Evolutionary conservation across 2,329 filamentous ascomycete species (phyloP).

Genomic region (Orbilia brochopaga): DNA sequence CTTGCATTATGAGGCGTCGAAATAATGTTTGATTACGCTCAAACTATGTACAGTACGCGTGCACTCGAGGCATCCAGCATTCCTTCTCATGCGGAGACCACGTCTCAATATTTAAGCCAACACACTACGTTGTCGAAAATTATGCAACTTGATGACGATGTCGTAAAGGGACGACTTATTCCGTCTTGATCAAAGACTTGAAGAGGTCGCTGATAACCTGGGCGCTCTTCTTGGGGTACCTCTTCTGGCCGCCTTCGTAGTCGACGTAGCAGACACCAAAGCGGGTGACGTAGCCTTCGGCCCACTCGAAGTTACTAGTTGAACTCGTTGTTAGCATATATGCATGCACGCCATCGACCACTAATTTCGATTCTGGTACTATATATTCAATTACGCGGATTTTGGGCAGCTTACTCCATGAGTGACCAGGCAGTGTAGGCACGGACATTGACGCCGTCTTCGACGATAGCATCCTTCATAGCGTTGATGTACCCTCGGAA

Average conservation of each 20-base stretch:
- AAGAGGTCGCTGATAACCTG: constrained; percentile 74
- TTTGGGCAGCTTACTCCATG: constrained; percentile 69
- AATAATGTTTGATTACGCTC: background rate
- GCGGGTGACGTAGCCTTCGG: constrained; percentile 85
- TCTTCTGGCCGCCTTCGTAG: constrained; percentile 78
- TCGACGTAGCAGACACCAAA: constrained; percentile 86
- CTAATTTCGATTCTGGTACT: too few relatives aligned
- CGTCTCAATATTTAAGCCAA: too few relatives aligned
- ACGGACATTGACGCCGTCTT: constrained; percentile 77
- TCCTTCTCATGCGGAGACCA: too few relatives aligned
- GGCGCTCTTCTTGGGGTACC: constrained; percentile 84
- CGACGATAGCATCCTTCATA: constrained; percentile 72
- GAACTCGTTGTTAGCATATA: constrained; percentile 21
- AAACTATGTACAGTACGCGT: background rate
- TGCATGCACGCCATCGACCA: too few relatives aligned
- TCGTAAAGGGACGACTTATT: constrained; percentile 55
- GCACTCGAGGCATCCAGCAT: background rate
- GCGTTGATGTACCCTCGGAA: constrained; percentile 78
- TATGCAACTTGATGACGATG: background rate
- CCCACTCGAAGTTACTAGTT: constrained; percentile 80
- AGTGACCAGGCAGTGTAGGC: constrained; percentile 88
- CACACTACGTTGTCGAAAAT: too few relatives aligned
- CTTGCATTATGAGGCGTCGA: too few relatives aligned
- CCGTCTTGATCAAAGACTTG: constrained; percentile 71
- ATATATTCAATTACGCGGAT: background rate